Evolutionary conservation across 495 filamentous ascomycete genomes (phyloP), one percentile per base, ranked within the genome.

Genomic region (Aspergillus asperescens): DNA sequence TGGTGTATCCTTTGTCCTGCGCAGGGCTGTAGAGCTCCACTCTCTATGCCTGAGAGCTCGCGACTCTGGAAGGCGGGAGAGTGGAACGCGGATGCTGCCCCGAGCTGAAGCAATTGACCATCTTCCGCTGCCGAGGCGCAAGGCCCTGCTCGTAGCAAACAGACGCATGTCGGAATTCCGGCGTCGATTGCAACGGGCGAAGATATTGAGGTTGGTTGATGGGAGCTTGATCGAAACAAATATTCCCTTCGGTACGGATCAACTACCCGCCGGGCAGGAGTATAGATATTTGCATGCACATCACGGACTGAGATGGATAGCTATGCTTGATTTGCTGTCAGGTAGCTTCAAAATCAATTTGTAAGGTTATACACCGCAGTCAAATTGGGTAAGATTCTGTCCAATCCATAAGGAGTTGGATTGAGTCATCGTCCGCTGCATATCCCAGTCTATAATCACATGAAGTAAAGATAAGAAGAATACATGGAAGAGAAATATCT

Each of bases 141-240:
- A 64, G 46, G 66, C 74, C 57, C 74, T 64, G 50, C 73, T 68
- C 4, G 73, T 77, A 38, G 73, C 71, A 43, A 72, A 49, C 25
- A 77, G 52, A 18, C 72, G 70, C 75, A 78, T 79, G 29, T 44
- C 55, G 48, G 15, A 18, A 12, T 25, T 19, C 25, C 43, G 22
- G 20, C 6, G 23, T 16, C 7, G 7, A 25, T n/a, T 34, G 45
- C 13, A n/a, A 43, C 18, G 37, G 31, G 38, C 35, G 5, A 16
- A 25, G 19, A 38, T 16, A 16, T 12, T 12, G 9, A 29, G 1
- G 16, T 13, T 6, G 28, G 23, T 45, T 20, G 15, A 23, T 25
- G 31, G 5, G 24, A 19, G 32, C 22, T 39, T 38, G 23, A 39
- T 35, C 32, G 37, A 38, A 48, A 49, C 32, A 49, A 49, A 49